These are phyloP conservation scores for Salix purpurea DNA, from an alignment of 345 rosid genomes.

Conservation along the genomic window DNA sequence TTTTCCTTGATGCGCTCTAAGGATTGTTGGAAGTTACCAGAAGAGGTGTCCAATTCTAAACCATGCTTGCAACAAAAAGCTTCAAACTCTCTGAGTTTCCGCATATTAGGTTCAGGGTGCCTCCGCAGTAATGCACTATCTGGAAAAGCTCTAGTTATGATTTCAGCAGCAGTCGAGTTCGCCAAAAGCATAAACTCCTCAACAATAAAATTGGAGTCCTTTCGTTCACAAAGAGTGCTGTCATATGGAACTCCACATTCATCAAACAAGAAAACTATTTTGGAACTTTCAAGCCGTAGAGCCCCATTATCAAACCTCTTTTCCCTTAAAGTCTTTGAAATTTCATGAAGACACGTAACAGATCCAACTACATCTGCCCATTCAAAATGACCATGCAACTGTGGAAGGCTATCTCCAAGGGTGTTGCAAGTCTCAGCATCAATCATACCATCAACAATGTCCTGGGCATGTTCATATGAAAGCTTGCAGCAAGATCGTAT, in stretches of 20 bases:
- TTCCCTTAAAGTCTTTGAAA: conserved; percentile 56
- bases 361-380: conserved; percentile 62
- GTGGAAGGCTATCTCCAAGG: conserved; percentile 36
- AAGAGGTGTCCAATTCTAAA: conserved; percentile 61
- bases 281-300: conserved; percentile 55
- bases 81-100: conserved; percentile 85
- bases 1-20: conserved; percentile 51
- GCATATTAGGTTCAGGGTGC: conserved; percentile 82
- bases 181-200: conserved; percentile 98
- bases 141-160: conserved; percentile 80
- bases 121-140: conserved; percentile 65
- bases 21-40: conserved; percentile 55
- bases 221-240: conserved; percentile 36
- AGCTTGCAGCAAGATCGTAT: conserved; percentile 84
- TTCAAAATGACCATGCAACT: conserved; percentile 58
- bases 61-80: conserved; percentile 71
- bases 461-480: conserved; percentile 73
- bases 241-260: conserved; percentile 72
- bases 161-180: conserved; percentile 79
- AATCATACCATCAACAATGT: conserved; percentile 45
- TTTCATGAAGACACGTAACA: conserved; percentile 47
- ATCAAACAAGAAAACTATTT: conserved; percentile 52
- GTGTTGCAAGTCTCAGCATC: conserved; percentile 24
- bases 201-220: conserved; percentile 60
- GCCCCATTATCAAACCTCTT: conserved; percentile 75